Conservation (phyloP, 1,284 basidiomycete species). For the Wolfiporia cocos region DNA sequence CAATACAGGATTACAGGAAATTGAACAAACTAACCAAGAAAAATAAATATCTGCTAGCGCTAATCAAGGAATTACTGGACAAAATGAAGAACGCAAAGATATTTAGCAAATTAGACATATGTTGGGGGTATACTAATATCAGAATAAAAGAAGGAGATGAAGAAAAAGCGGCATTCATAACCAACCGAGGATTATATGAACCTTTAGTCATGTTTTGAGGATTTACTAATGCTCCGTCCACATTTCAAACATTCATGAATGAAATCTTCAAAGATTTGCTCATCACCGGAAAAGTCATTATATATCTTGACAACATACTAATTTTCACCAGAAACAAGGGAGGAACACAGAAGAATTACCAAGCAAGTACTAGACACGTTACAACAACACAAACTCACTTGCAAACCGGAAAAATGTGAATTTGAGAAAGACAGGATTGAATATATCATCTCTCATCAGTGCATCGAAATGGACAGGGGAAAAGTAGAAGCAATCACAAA, state of each 20-base stretch:
- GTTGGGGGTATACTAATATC: constrained; percentile 10
- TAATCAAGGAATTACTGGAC: constrained; percentile 5
- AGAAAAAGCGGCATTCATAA: constrained; percentile 12
- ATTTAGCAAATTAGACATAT: constrained; percentile 8
- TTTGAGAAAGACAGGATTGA: constrained; percentile 26
- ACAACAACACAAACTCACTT: constrained; percentile 19
- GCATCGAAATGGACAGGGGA: constrained; percentile 27
- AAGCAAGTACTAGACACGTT: constrained; percentile 26
- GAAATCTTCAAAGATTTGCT: constrained; percentile 19
- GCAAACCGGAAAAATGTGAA: constrained; percentile 30
- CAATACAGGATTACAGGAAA: constrained; percentile 5
- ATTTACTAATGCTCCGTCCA: constrained; percentile 8
- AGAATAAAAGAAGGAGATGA: constrained; percentile 11
- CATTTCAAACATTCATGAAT: constrained; percentile 14
- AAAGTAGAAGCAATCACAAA: constrained; percentile 27
- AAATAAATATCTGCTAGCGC: constrained; percentile 8
- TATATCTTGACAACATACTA: constrained; percentile 25
- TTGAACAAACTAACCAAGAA: constrained; percentile 14
- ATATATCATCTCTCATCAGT: constrained; percentile 22
- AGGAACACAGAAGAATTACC: constrained; percentile 14
- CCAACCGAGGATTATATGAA: constrained; percentile 8
- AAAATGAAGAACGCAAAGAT: constrained; percentile 2
- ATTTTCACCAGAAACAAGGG: constrained; percentile 12
- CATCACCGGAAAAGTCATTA: constrained; percentile 10
- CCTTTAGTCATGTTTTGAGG: constrained; percentile 12